Evolutionary conservation across 495 filamentous ascomycete species (phyloP).

Genomic region (Neurospora sp.): DNA sequence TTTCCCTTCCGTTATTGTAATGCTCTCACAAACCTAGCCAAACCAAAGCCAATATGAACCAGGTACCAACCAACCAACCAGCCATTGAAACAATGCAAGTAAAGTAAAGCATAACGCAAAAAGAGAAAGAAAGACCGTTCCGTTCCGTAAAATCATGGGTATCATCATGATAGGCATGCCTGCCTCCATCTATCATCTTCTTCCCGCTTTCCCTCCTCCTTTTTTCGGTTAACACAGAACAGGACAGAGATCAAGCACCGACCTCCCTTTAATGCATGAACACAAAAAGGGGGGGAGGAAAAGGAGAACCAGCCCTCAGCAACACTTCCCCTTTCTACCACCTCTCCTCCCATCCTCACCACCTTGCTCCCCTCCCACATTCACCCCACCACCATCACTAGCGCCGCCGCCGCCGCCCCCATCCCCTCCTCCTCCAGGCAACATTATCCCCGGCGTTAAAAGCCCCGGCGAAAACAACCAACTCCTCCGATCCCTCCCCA

Average conservation of each 20-base stretch:
- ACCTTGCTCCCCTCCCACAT: not conserved
- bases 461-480: constrained; percentile 49
- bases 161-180: not conserved
- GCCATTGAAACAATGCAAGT: not conserved
- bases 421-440: not conserved
- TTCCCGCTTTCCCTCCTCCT: not conserved
- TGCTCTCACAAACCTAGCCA: not conserved
- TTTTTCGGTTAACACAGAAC: not conserved
- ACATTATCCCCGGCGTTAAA: constrained; percentile 33
- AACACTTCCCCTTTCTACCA: not conserved
- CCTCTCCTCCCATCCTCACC: not conserved
- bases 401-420: not conserved
- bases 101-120: not conserved
- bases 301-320: not conserved
- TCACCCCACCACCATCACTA: not conserved
- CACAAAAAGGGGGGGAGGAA: not conserved
- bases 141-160: not conserved
- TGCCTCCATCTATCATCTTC: not conserved
- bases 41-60: not conserved
- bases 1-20: not conserved
- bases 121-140: not conserved
- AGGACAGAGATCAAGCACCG: not conserved
- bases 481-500: constrained; percentile 51
- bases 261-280: not conserved
- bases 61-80: not conserved